These are phyloP conservation scores for Turnera subulata DNA, from an alignment of 345 rosid species.

Conservation along the genomic window DNA sequence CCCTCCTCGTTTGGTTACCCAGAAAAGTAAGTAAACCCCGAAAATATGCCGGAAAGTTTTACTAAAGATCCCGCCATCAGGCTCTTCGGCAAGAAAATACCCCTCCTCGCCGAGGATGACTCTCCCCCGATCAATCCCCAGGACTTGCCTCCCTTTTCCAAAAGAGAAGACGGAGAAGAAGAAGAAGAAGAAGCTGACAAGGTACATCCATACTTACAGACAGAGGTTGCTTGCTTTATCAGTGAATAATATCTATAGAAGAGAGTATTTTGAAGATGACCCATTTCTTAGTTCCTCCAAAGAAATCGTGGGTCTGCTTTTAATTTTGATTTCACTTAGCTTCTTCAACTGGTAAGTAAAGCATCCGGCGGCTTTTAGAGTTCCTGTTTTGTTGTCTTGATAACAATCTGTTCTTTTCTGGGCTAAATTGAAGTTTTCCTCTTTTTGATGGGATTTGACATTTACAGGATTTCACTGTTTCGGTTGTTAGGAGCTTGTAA, in stretches of 20 bases:
- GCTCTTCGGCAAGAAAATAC: conserved; percentile 78
- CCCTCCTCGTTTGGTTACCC: conserved; percentile 21
- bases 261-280: conserved; percentile 15
- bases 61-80: conserved; percentile 54
- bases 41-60: conserved; percentile 36
- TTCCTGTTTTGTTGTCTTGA: neutral
- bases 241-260: neutral
- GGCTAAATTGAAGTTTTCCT: neutral
- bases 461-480: too few species aligned
- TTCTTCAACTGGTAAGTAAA: neutral
- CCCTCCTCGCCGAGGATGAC: conserved; percentile 33
- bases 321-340: conserved; percentile 5
- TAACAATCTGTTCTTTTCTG: neutral
- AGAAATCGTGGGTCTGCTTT: conserved; percentile 20
- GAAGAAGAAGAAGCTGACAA: conserved; percentile 35
- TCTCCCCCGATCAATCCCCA: conserved; percentile 15
- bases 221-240: neutral
- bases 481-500: too few species aligned
- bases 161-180: conserved; percentile 13
- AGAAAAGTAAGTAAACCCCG: conserved; percentile 15
- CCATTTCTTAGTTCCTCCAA: conserved; percentile 17
- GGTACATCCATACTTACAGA: conserved; percentile 31
- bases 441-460: neutral
- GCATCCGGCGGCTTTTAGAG: neutral
- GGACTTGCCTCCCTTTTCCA: conserved; percentile 9